Conservation (phyloP, 2,329 filamentous ascomycete species). For the Cladosporium cucumerinum region DNA sequence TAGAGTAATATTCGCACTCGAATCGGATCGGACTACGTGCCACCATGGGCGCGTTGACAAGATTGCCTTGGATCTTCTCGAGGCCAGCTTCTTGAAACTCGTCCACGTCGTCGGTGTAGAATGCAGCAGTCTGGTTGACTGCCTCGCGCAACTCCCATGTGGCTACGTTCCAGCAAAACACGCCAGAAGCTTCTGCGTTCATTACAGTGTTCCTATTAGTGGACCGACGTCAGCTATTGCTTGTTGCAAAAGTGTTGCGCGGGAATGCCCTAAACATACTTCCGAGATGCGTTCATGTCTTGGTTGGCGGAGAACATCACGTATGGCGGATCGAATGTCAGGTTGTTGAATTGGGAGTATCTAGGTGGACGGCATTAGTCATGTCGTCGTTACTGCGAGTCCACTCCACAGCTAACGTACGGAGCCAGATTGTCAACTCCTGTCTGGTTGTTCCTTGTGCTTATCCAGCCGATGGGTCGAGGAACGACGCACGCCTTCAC, state of each 20-base stretch:
- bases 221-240: background rate
- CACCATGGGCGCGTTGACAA: slow-evolving; percentile 52
- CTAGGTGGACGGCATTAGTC: background rate
- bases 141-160: slow-evolving; percentile 55
- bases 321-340: slow-evolving; percentile 61
- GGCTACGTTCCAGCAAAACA: slow-evolving; percentile 59
- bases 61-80: slow-evolving; percentile 43
- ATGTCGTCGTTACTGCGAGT: background rate
- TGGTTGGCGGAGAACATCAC: slow-evolving; percentile 62
- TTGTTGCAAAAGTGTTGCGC: background rate
- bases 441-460: slow-evolving; percentile 42
- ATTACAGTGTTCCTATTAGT: slow-evolving; percentile 47
- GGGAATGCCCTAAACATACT: slow-evolving; percentile 27
- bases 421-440: slow-evolving; percentile 57
- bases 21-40: slow-evolving; percentile 55
- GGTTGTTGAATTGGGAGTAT: slow-evolving; percentile 61
- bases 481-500: slow-evolving; percentile 56
- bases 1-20: slow-evolving; percentile 57
- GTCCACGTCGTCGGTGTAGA: slow-evolving; percentile 49
- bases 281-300: slow-evolving; percentile 44
- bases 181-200: slow-evolving; percentile 55
- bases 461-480: slow-evolving; percentile 63
- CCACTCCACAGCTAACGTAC: background rate
- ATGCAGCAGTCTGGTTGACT: slow-evolving; percentile 55
- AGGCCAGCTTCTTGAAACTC: slow-evolving; percentile 53